Conservation (phyloP, 148 eudicot species). For the Persicaria maculosa region DNA sequence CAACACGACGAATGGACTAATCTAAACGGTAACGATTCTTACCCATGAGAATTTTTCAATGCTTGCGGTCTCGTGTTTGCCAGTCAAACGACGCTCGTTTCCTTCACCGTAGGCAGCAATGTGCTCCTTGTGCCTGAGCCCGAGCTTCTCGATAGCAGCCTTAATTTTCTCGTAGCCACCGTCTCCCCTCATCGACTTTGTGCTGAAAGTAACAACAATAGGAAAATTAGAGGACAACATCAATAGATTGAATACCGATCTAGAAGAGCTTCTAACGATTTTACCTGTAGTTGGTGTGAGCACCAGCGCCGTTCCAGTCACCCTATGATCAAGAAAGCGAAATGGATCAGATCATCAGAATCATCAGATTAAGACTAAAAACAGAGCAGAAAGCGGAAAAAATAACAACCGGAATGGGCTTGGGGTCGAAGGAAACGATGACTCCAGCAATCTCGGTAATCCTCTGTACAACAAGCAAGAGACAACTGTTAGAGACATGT, state of each 20-base stretch:
- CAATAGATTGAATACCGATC: neutral
- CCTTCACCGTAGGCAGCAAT: slow-evolving; percentile 56
- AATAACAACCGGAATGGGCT: slow-evolving; percentile 28
- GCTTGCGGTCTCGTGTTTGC: slow-evolving; percentile 53
- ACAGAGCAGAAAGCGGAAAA: neutral
- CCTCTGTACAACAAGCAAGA: slow-evolving; percentile 21
- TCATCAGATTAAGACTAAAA: neutral
- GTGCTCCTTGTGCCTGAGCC: slow-evolving; percentile 43
- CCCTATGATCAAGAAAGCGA: slow-evolving; percentile 23
- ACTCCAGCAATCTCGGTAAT: slow-evolving; percentile 39
- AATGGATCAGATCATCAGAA: neutral
- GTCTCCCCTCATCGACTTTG: slow-evolving; percentile 37
- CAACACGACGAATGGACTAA: neutral
- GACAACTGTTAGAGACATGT: too few species aligned
- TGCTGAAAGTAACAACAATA: slow-evolving; percentile 17
- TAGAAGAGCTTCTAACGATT: neutral
- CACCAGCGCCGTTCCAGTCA: slow-evolving; percentile 77
- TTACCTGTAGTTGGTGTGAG: slow-evolving; percentile 66
- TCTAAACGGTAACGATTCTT: slow-evolving; percentile 13
- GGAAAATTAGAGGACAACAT: neutral
- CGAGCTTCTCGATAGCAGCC: slow-evolving; percentile 45
- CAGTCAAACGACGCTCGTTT: slow-evolving; percentile 56
- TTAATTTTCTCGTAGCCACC: slow-evolving; percentile 42
- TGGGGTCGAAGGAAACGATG: slow-evolving; percentile 39
- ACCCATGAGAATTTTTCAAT: slow-evolving; percentile 52